These are phyloP conservation scores for Ophiostoma populinum DNA, from an alignment of 2,329 filamentous ascomycete species.

Conservation along the genomic window DNA sequence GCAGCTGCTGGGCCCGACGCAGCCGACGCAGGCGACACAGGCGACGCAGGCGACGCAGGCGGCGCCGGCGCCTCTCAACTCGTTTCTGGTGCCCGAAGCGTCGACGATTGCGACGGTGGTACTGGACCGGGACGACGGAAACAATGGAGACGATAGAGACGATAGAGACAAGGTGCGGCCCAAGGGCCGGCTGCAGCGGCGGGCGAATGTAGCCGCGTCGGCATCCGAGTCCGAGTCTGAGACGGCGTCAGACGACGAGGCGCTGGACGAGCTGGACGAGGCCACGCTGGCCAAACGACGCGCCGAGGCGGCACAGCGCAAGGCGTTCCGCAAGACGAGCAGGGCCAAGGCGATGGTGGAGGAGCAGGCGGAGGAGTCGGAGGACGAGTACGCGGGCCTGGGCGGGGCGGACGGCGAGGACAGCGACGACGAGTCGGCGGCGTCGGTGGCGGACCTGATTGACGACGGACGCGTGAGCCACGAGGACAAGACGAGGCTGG, in stretches of 20 bases:
- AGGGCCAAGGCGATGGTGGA: slow-evolving; percentile 75
- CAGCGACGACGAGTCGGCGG: slow-evolving; percentile 55
- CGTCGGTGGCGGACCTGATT: slow-evolving; percentile 69
- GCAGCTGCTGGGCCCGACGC: slow-evolving; percentile 57
- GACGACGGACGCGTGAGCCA: slow-evolving; percentile 64
- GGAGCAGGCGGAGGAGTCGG: slow-evolving; percentile 90
- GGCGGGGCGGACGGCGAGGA: slow-evolving; percentile 84
- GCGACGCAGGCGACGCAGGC: slow-evolving; percentile 20
- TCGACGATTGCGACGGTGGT: no score
- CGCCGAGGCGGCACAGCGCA: slow-evolving; percentile 5
- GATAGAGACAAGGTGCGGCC: no score
- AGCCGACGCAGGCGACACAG: slow-evolving; percentile 27
- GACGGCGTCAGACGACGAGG: slow-evolving; percentile 10
- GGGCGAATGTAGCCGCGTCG: no score
- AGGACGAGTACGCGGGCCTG: slow-evolving; percentile 92
- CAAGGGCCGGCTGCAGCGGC: no score
- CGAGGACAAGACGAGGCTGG: slow-evolving; percentile 58
- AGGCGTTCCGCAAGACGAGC: slow-evolving; percentile 66
- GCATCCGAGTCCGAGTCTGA: slow-evolving; percentile 3
- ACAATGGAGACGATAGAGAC: no score
- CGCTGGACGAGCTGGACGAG: slow-evolving; percentile 17
- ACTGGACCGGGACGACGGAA: no score
- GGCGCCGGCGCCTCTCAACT: no score
- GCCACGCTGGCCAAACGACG: slow-evolving; percentile 19
- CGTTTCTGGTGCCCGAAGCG: no score